phyloP scores from a whole-genome alignment of 176 grass and related monocot genomes.

The Avena atlantica region DNA sequence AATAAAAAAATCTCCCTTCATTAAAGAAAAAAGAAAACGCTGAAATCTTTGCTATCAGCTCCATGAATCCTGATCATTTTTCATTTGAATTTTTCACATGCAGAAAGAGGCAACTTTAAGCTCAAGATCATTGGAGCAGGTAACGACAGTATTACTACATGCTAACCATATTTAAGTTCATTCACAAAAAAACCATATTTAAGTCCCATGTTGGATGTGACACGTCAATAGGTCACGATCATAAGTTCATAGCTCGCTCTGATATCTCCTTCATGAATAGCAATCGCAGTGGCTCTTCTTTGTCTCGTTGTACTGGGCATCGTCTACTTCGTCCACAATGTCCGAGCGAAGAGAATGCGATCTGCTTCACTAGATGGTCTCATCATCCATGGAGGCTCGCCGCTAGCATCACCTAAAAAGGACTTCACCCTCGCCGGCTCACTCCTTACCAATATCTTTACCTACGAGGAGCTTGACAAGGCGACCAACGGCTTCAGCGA shows the following conservation, averaged over 20 bases:
- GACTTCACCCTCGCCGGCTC: constrained; percentile 37
- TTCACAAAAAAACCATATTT: background rate
- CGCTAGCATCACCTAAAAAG: constrained; percentile 37
- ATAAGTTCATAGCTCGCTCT: too few relatives aligned
- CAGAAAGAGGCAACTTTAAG: background rate
- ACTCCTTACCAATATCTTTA: constrained; percentile 44
- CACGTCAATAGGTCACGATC: background rate
- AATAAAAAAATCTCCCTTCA: too few relatives aligned
- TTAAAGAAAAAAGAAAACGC: too few relatives aligned
- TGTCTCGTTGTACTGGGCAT: background rate
- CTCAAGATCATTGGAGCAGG: constrained; percentile 30
- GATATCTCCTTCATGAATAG: constrained; percentile 8
- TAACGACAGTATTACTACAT: constrained; percentile 6
- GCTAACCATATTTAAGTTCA: background rate
- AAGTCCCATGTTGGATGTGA: background rate
- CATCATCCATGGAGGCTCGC: constrained; percentile 13
- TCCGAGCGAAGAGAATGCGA: constrained; percentile 17
- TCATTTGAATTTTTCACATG: background rate
- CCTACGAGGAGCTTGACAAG: constrained; percentile 62
- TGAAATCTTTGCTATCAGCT: background rate
- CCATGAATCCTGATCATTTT: background rate
- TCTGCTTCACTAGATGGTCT: constrained; percentile 36
- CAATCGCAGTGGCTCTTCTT: background rate
- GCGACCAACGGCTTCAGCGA: constrained; percentile 57
- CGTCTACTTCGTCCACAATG: background rate